These are phyloP conservation scores for Aureoboletus auriporus DNA, from an alignment of 768 basidiomycete species.

Conservation along the genomic window DNA sequence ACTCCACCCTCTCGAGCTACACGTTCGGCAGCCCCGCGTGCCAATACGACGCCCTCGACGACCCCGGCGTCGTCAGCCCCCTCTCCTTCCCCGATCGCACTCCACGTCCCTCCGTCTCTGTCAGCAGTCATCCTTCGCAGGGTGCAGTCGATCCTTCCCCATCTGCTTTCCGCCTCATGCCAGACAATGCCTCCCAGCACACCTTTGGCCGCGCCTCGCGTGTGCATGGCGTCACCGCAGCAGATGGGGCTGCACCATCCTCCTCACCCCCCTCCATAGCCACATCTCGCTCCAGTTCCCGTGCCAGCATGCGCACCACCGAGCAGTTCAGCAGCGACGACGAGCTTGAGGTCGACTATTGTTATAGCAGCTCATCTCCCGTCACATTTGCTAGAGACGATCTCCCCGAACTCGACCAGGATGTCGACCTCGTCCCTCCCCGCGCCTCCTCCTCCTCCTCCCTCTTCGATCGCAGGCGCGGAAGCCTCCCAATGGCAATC, in stretches of 20 bases:
- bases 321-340: slow-evolving; percentile 46
- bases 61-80: slow-evolving; percentile 32
- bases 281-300: slow-evolving; percentile 33
- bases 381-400: slow-evolving; percentile 39
- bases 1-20: slow-evolving; percentile 38
- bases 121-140: slow-evolving; percentile 34
- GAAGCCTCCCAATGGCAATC: slow-evolving; percentile 61
- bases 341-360: slow-evolving; percentile 41
- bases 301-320: slow-evolving; percentile 29
- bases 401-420: slow-evolving; percentile 33
- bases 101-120: slow-evolving; percentile 42
- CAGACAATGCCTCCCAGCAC: slow-evolving; percentile 45
- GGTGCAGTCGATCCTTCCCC: slow-evolving; percentile 23
- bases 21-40: slow-evolving; percentile 37
- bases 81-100: slow-evolving; percentile 37
- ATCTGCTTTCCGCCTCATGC: slow-evolving; percentile 8
- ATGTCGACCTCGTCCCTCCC: slow-evolving; percentile 22
- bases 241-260: slow-evolving; percentile 33
- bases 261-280: slow-evolving; percentile 42
- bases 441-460: slow-evolving; percentile 25
- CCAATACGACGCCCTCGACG: slow-evolving; percentile 6
- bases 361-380: slow-evolving; percentile 35
- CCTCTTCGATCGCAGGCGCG: slow-evolving; percentile 35
- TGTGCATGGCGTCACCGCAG: slow-evolving; percentile 16
- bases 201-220: slow-evolving; percentile 46